phyloP scores from a whole-genome alignment of 257 asterid genomes.

The Plantago ovata region DNA sequence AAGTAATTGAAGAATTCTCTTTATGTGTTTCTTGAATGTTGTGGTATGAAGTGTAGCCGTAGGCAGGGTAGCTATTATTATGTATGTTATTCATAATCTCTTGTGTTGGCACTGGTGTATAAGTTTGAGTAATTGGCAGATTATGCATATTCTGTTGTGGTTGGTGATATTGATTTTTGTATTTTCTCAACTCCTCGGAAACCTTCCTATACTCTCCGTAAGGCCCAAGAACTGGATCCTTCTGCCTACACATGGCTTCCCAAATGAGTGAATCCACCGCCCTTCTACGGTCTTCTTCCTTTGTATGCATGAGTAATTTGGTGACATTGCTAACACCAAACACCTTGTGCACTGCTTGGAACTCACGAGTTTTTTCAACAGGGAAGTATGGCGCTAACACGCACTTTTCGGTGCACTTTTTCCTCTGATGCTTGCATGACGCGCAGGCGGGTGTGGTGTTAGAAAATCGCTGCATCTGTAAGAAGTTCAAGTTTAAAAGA shows the following conservation, averaged over 20 bases:
- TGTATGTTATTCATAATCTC: conserved; percentile 21
- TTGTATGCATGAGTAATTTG: conserved; percentile 39
- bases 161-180: conserved; percentile 40
- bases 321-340: conserved; percentile 82
- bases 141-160: conserved; percentile 19
- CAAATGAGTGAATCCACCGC: conserved; percentile 73
- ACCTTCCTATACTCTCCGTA: conserved; percentile 56
- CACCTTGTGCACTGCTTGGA: conserved; percentile 72
- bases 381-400: conserved; percentile 74
- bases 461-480: conserved; percentile 32
- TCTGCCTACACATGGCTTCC: conserved; percentile 73
- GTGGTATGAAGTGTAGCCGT: conserved; percentile 27
- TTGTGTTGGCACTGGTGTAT: conserved; percentile 33
- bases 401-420: conserved; percentile 76
- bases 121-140: conserved; percentile 33
- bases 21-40: conserved; percentile 35
- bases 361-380: conserved; percentile 42
- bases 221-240: conserved; percentile 60
- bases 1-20: conserved; percentile 28
- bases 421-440: conserved; percentile 94
- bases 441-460: conserved; percentile 63
- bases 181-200: conserved; percentile 53
- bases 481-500: neutral
- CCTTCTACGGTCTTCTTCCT: conserved; percentile 45
- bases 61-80: conserved; percentile 30